Conservation (phyloP, 768 basidiomycete genomes). For the Mycena filopes region DNA sequence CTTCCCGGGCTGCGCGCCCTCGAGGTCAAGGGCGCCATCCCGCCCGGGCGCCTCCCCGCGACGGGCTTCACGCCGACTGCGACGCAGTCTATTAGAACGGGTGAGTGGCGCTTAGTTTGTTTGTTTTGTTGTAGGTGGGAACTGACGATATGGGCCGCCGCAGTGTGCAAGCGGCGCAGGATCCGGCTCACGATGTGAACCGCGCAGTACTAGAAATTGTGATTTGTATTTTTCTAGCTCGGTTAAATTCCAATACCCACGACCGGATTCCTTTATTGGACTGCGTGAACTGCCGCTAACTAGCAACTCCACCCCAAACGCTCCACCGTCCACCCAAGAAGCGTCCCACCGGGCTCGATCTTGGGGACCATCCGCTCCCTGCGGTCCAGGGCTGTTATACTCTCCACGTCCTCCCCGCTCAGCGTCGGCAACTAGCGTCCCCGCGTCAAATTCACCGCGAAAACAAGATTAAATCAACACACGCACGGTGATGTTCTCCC, state of each 20-base stretch:
- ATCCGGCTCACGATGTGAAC: slow-evolving; percentile 23
- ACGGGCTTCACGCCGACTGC: slow-evolving; percentile 16
- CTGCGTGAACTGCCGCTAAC: no score
- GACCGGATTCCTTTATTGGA: no score
- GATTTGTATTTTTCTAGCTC: no score
- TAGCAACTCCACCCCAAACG: background rate
- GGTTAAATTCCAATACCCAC: no score
- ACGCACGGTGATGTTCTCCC: no score
- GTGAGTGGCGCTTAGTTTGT: background rate
- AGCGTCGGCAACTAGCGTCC: slow-evolving; percentile 6
- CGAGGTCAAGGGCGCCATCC: slow-evolving; percentile 20
- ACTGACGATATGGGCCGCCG: background rate
- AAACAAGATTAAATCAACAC: no score
- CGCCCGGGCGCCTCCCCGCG: background rate
- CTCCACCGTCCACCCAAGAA: background rate
- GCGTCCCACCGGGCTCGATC: background rate
- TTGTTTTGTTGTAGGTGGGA: background rate
- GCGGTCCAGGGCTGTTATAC: slow-evolving; percentile 7
- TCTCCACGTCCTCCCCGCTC: slow-evolving; percentile 15
- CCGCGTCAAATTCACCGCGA: background rate
- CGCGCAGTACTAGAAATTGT: no score
- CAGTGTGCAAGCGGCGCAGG: slow-evolving; percentile 24
- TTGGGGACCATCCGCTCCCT: slow-evolving; percentile 1
- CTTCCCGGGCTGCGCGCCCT: slow-evolving; percentile 9
- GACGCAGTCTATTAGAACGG: background rate